Base-by-base conservation (phyloP, 2,329 filamentous ascomycete genomes). In the Fusarium euwallaceae region DNA sequence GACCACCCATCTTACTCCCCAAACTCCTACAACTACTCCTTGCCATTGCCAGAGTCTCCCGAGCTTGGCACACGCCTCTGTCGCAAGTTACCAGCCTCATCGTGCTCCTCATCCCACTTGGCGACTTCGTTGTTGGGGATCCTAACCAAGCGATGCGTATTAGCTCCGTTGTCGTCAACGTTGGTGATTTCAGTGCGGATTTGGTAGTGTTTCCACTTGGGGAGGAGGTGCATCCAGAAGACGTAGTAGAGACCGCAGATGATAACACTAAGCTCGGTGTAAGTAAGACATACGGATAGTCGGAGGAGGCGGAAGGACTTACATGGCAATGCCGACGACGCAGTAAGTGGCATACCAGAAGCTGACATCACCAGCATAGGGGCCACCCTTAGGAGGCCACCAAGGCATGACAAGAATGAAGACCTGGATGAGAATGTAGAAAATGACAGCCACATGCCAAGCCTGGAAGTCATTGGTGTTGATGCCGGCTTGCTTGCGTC, bases 261-360 rank as follows among this genome's bases (percentile, higher is more conserved):
- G 3, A 84, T 70, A 34, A 92, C 81, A 45, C 88, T 90, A 4
- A 39, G 2, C 22, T 22, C 22, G 22, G 22, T 22, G 22, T 22
- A 22, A 22, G 22, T 22, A 22, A 22, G 22, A 22, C 22, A 22
- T 22, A 22, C 22, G 22, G 4, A 22, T 22, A 22, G 22, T 22
- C 22, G 22, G 22, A 22, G 22, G 22, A 22, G 22, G 22, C 22
- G 22, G n/a, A 4, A 39, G 2, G 22, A 88, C 89, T 85, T 84
- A 91, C 89, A 93, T 87, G n/a, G 81, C 91, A 67, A 94, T 87
- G 0, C 92, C 92, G 0, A 90, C 88, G 0, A 91, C 88, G 27
- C 88, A 87, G 76, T 94, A 94, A 0, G 92, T 94, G 2, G 87
- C 92, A 72, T 94, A 95, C 89, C 90, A 94, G 81, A 95, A 94